Evolutionary conservation across 2,329 filamentous ascomycete species (phyloP), one percentile per base, ranked within the genome.

Genomic region (Ophiocordyceps camponoti-saundersi): DNA sequence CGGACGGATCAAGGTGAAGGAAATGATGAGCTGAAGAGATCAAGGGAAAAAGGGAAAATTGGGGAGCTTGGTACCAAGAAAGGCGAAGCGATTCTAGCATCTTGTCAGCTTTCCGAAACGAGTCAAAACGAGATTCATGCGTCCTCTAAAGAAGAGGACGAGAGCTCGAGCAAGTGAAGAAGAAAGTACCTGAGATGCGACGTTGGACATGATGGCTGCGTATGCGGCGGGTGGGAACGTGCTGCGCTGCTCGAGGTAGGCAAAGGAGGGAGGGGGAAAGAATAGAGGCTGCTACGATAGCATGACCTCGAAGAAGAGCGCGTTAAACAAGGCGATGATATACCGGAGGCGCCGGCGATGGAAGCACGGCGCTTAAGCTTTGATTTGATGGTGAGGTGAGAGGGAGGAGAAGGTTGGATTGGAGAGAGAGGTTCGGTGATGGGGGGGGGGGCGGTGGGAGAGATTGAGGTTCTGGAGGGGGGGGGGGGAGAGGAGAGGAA

Each of bases 1-100:
- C 11, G 4, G 32, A 16, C 32, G 16, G 32, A 16, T 34, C 32
- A 16, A 34, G 32, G 12, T 13, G 15, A 20, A 51, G 53, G 36
- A 44, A 16, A 42, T 42, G 39, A 20, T 8, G 44, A 39, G 30
- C 23, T 13, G 44, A 21, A 6, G 44, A 12, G 20, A 5, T 22
- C 26, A 6, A 39, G 49, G 52, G 50, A 49, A 50, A 49, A 50
- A 53, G 48, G 53, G 52, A 56, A 26, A 26, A 26, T 8, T 8
- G 23, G 23, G 23, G 23, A 26, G 23, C 23, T 63, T 69, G 3
- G 62, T 94, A 96, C 92, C 90, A 78, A 98, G 87, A 74, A 94
- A 82, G 79, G 92, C 90, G 79, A 85, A 96, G 64, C 85, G 82
- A 79, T 98, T 98, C 92, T 96, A 57, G 23, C 40, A 39, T 44